These are phyloP conservation scores for Protostelium mycophagum DNA, from an alignment of 78 protist species.

Conservation along the genomic window DNA sequence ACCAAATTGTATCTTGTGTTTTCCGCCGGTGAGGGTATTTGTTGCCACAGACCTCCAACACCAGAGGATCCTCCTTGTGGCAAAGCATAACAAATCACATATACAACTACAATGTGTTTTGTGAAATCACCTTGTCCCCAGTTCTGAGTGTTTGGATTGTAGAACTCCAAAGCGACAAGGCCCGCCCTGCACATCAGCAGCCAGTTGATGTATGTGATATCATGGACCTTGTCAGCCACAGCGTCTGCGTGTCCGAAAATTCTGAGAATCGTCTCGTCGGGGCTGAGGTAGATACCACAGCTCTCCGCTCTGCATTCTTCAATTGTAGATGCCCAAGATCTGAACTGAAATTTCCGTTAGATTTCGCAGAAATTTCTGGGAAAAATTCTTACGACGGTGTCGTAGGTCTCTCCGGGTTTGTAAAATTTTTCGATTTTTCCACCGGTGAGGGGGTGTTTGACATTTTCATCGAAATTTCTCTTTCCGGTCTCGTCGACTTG, in stretches of 20 bases:
- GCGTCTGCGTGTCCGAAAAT: slow-evolving; percentile 42
- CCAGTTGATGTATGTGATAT: slow-evolving; percentile 69
- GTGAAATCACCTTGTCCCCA: slow-evolving; percentile 7
- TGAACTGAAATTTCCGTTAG: not conserved
- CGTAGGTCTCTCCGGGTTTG: slow-evolving; percentile 68
- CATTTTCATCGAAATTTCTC: slow-evolving; percentile 20
- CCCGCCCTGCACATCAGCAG: slow-evolving; percentile 82
- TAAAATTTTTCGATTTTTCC: slow-evolving; percentile 46
- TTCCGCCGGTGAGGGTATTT: no score
- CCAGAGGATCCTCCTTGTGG: no score
- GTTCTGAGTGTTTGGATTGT: slow-evolving; percentile 37
- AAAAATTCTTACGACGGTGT: slow-evolving; percentile 11
- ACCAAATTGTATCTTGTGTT: no score
- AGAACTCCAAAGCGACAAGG: slow-evolving; percentile 65
- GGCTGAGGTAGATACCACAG: slow-evolving; percentile 49
- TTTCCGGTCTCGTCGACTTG: slow-evolving; percentile 13
- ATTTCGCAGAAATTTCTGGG: not conserved
- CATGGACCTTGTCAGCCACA: slow-evolving; percentile 8
- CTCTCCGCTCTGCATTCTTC: slow-evolving; percentile 85
- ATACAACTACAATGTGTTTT: not conserved
- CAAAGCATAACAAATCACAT: no score
- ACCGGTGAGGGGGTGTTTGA: slow-evolving; percentile 41
- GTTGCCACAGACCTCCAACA: no score
- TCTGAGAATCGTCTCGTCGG: slow-evolving; percentile 25
- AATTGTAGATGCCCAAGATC: slow-evolving; percentile 3